Conservation (phyloP, 2,329 filamentous ascomycete genomes). For the Aspergillus transmontanensis region DNA sequence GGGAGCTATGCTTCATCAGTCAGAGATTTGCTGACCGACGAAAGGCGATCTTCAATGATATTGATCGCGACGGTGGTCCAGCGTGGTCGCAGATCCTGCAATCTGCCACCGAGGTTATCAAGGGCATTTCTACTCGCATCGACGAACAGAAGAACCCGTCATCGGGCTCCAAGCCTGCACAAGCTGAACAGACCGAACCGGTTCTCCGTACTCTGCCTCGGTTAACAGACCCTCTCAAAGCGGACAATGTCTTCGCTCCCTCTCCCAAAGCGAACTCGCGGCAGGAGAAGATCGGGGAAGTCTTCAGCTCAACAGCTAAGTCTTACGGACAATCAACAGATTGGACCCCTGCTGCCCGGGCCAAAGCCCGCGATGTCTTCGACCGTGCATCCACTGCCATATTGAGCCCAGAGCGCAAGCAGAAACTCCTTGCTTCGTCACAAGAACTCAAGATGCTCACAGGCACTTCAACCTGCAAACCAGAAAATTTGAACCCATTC, state of each 20-base stretch:
- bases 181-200: constrained; percentile 48
- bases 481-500: constrained; percentile 53
- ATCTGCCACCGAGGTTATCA: constrained; percentile 70
- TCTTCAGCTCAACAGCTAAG: constrained; percentile 48
- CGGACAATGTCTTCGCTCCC: constrained; percentile 51
- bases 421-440: constrained; percentile 38
- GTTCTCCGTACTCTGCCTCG: constrained; percentile 52
- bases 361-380: constrained; percentile 40
- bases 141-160: constrained; percentile 58
- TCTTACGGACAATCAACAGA: constrained; percentile 49
- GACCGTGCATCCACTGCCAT: constrained; percentile 43
- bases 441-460: constrained; percentile 43
- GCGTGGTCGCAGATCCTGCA: constrained; percentile 79
- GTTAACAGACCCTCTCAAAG: constrained; percentile 52
- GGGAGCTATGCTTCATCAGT: constrained; percentile 83
- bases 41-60: constrained; percentile 81
- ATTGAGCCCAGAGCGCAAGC: constrained; percentile 44
- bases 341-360: constrained; percentile 46
- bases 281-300: constrained; percentile 41
- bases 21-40: constrained; percentile 73
- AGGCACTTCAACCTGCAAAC: constrained; percentile 42
- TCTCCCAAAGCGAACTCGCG: constrained; percentile 40
- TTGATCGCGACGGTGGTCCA: constrained; percentile 77
- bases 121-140: constrained; percentile 68
- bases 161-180: constrained; percentile 33